Base-by-base conservation (phyloP, 345 rosid species). In the Jatropha curcas region DNA sequence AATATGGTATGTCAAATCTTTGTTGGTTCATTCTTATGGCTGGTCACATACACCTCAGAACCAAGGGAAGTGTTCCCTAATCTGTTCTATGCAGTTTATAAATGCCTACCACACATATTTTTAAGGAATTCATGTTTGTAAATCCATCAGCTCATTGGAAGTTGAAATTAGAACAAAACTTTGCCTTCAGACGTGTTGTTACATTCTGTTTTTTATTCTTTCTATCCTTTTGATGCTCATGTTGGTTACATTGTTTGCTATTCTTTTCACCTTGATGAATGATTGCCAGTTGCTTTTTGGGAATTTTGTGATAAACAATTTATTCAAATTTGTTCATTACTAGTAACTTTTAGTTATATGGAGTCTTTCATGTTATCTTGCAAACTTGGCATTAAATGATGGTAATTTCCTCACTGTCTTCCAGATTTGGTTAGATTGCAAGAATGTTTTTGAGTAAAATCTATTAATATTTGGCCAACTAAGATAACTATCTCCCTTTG, bases 381-480 rank as follows among this genome's bases (percentile, higher is more conserved):
- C 28, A 4, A 25, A 66, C 35, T 7, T 48, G 55, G 28, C 27
- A 22, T 22, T n/a, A 25, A 10, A 27, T 25, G 43, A n/a, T n/a
- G 33, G 31, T 60, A 37, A 19, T 33, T 33, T 28, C 14, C 39
- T 7, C 8, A 6, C 6, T 17, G 41, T 4, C 22, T 4, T 73
- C 31, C 56, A 5, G 70, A 17, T 34, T 53, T 56, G 12, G 33
- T 14, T 57, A 19, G 31, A 28, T 67, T 58, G 58, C 13, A 19
- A 4, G 56, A 16, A 58, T 10, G 22, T n/a, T 30, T n/a, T 31
- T 31, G 59, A 14, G 17, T 24, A 5, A 4, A 31, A 67, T 31
- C 55, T 52, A 27, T 53, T 65, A 74, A 50, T 25, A 22, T 31
- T 27, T 50, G 39, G 60, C 25, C 48, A 7, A 7, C 48, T 74